Percentiles rank a stretch among this genome's conserved stretches.
phyloP scores from a whole-genome alignment of 768 basidiomycete genomes.

The Suillus brevipes region DNA sequence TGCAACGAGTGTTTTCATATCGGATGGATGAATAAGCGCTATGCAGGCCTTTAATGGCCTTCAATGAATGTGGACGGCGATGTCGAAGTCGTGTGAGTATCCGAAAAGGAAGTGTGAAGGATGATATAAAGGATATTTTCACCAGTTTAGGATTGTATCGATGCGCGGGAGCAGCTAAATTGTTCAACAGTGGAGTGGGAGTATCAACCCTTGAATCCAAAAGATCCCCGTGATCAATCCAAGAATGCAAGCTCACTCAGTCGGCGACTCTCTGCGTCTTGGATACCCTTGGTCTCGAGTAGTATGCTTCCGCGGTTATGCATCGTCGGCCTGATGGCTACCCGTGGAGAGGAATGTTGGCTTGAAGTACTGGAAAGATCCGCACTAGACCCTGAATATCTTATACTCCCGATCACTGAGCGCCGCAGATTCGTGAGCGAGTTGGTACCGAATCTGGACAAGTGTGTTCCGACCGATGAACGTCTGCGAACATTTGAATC shows the following conservation, averaged over 20 bases:
- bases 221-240: constrained; percentile 23
- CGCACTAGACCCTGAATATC: constrained; percentile 21
- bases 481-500: constrained; percentile 18
- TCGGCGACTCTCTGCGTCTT: constrained; percentile 68
- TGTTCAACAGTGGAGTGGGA: neutral
- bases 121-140: neutral
- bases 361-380: constrained; percentile 43
- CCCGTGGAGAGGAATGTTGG: constrained; percentile 29
- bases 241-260: constrained; percentile 75
- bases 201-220: constrained; percentile 8
- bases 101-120: neutral
- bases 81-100: neutral
- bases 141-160: neutral
- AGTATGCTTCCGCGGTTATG: constrained; percentile 60
- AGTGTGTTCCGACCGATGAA: constrained; percentile 1
- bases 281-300: constrained; percentile 50
- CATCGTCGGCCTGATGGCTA: constrained; percentile 56
- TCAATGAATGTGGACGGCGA: neutral
- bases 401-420: constrained; percentile 39
- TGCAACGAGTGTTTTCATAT: neutral
- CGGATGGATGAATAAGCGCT: neutral
- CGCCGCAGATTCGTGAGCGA: constrained; percentile 49
- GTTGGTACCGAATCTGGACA: constrained; percentile 34
- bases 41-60: neutral
- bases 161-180: neutral